These are phyloP conservation scores for Eucalyptus cladocalyx DNA, from an alignment of 345 rosid genomes.

Conservation along the genomic window DNA sequence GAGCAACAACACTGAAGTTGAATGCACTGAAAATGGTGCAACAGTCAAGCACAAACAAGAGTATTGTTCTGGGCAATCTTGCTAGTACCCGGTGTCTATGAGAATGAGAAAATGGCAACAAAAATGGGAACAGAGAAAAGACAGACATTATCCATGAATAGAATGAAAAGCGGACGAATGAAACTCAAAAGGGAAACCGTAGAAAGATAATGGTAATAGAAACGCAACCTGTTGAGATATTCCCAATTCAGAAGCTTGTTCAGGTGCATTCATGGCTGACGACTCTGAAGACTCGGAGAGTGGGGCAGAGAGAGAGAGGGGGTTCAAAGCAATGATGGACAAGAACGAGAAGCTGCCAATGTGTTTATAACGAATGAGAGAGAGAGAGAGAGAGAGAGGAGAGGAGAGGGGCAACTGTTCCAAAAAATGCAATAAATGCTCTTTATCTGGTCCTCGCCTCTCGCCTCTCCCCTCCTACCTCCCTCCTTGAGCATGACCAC, in stretches of 20 bases:
- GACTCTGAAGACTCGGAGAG: neutral
- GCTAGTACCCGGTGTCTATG: neutral
- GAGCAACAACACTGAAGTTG: neutral
- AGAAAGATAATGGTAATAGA: neutral
- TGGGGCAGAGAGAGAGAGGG: neutral
- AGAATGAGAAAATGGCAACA: neutral
- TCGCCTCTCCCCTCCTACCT: neutral
- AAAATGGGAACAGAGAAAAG: neutral
- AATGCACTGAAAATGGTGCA: neutral
- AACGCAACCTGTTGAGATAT: slow-evolving; percentile 35
- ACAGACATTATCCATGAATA: neutral
- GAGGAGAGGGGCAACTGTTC: slow-evolving; percentile 9
- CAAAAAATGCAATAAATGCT: slow-evolving; percentile 22
- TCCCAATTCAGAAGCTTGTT: slow-evolving; percentile 29
- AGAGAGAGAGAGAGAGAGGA: neutral
- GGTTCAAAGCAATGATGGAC: slow-evolving; percentile 1
- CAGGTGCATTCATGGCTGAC: slow-evolving; percentile 36
- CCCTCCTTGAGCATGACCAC: neutral
- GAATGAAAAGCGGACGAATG: neutral
- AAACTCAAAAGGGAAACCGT: neutral
- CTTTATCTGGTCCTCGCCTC: neutral
- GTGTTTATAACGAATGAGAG: neutral
- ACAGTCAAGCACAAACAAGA: neutral
- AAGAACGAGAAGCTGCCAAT: neutral
- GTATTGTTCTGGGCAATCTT: neutral